Conservation (phyloP, 495 filamentous ascomycete species). For the Aspergillus leporis region DNA sequence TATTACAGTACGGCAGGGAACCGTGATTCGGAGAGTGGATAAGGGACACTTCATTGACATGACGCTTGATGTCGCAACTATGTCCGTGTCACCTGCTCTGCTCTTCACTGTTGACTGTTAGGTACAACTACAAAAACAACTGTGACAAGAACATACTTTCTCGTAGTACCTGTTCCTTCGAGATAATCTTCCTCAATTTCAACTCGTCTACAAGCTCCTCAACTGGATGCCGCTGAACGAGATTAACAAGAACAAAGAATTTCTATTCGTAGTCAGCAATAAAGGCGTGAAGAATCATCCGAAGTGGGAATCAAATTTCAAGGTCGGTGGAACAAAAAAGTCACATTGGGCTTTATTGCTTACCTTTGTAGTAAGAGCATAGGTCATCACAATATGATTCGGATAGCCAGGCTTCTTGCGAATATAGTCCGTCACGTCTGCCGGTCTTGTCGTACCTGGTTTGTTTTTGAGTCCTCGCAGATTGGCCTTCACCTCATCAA, state of each 20-base stretch:
- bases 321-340: not conserved
- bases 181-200: constrained; percentile 65
- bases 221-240: constrained; percentile 72
- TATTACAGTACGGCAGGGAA: constrained; percentile 74
- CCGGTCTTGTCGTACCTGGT: constrained; percentile 87
- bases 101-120: constrained; percentile 61
- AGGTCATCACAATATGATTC: constrained; percentile 83
- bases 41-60: constrained; percentile 93
- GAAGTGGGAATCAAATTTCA: not conserved
- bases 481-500: constrained; percentile 83
- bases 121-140: not conserved
- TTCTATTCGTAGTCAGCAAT: constrained; percentile 52
- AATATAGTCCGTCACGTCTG: constrained; percentile 79
- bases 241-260: constrained; percentile 70
- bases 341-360: constrained; percentile 18
- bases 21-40: constrained; percentile 75
- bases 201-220: constrained; percentile 70
- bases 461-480: constrained; percentile 92
- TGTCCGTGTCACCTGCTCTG: constrained; percentile 82
- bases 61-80: constrained; percentile 80
- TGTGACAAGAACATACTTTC: constrained; percentile 66
- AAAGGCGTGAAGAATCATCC: not conserved
- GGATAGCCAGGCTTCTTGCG: constrained; percentile 66
- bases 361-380: constrained; percentile 87
- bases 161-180: constrained; percentile 74